phyloP scores from a whole-genome alignment of 371 early-diverging fungal species.

The Entomophthora muscae region DNA sequence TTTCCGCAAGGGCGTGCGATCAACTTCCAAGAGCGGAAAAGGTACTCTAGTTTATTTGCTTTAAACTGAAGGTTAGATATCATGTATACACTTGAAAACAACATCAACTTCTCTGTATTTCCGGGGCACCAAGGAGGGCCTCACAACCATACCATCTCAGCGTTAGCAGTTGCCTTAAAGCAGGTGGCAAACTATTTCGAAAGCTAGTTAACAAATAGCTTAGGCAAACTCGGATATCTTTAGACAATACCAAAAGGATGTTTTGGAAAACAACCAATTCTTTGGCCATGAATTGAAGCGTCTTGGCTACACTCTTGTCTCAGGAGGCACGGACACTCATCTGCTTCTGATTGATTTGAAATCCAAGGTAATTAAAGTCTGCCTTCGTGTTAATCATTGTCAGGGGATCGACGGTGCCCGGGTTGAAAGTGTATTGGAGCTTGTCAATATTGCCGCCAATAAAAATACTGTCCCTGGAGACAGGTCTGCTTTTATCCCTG shows the following conservation, averaged over 20 bases:
- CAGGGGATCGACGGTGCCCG: slow-evolving; percentile 79
- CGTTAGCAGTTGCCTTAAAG: slow-evolving; percentile 91
- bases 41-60: slow-evolving; percentile 15
- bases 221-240: slow-evolving; percentile 57
- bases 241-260: slow-evolving; percentile 80
- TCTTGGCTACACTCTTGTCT: slow-evolving; percentile 67
- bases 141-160: slow-evolving; percentile 98
- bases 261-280: slow-evolving; percentile 72
- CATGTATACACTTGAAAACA: slow-evolving; percentile 73
- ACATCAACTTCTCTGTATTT: slow-evolving; percentile 96
- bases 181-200: slow-evolving; percentile 28
- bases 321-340: slow-evolving; percentile 93
- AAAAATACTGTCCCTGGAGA: slow-evolving; percentile 98
- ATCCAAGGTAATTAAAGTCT: slow-evolving; percentile 27
- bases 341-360: slow-evolving; percentile 74
- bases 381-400: neutral
- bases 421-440: slow-evolving; percentile 82
- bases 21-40: slow-evolving; percentile 67
- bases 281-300: slow-evolving; percentile 58
- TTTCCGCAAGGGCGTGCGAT: slow-evolving; percentile 79
- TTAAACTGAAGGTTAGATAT: slow-evolving; percentile 20
- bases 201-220: slow-evolving; percentile 6
- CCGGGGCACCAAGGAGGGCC: slow-evolving; percentile 99
- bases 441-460: slow-evolving; percentile 92
- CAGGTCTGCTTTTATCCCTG: slow-evolving; percentile 84